Evolutionary conservation across 257 asterid species (phyloP).

Genomic region (Penstemon davidsonii): DNA sequence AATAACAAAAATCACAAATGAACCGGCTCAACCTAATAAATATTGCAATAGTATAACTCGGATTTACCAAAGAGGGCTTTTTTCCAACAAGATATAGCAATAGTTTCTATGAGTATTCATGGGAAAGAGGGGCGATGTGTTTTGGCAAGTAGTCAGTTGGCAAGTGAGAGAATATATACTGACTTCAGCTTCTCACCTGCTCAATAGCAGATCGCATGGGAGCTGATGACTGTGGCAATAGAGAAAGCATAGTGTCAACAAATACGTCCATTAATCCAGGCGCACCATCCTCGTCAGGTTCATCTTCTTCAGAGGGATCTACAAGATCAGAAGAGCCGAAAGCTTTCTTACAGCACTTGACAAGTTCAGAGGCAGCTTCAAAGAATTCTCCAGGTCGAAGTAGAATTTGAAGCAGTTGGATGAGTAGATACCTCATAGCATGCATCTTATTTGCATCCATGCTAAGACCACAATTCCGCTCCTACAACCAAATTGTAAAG

Average conservation of each 20-base stretch:
- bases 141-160: slow-evolving; percentile 7
- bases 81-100: not conserved
- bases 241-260: slow-evolving; percentile 91
- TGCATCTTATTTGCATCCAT: slow-evolving; percentile 58
- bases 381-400: slow-evolving; percentile 85
- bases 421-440: slow-evolving; percentile 78
- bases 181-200: slow-evolving; percentile 53
- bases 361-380: slow-evolving; percentile 88
- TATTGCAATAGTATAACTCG: too few species aligned
- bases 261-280: slow-evolving; percentile 89
- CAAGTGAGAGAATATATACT: not conserved
- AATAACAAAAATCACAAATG: not conserved
- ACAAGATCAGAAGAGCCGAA: slow-evolving; percentile 60
- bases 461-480: slow-evolving; percentile 59
- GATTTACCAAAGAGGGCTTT: too few species aligned
- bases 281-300: slow-evolving; percentile 55
- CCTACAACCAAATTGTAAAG: slow-evolving; percentile 46
- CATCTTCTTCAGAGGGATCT: slow-evolving; percentile 77
- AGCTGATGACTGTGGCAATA: slow-evolving; percentile 90
- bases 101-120: not conserved
- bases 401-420: slow-evolving; percentile 88
- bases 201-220: slow-evolving; percentile 90
- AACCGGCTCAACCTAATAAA: too few species aligned
- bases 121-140: slow-evolving; percentile 10
- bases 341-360: slow-evolving; percentile 83